Percentiles rank a stretch among this genome's conserved stretches.
phyloP scores from a whole-genome alignment of 2,329 filamentous ascomycete species.

The Fusarium buxicola region DNA sequence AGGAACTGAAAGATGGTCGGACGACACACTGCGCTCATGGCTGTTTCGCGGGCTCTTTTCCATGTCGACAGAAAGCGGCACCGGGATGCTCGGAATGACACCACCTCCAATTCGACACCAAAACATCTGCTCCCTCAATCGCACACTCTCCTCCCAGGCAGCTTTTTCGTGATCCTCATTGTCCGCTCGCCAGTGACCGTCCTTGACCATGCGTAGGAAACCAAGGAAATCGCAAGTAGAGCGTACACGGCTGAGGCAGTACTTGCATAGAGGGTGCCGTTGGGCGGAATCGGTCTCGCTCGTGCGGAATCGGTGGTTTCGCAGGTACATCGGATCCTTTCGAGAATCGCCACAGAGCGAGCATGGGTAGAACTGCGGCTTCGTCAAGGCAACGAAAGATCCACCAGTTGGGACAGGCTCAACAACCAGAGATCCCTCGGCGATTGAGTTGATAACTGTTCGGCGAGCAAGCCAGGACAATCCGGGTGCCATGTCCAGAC shows the following conservation, averaged over 20 bases:
- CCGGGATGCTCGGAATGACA: constrained; percentile 74
- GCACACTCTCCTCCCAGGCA: constrained; percentile 95
- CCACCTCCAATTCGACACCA: constrained; percentile 94
- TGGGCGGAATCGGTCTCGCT: constrained; percentile 89
- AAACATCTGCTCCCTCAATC: constrained; percentile 93
- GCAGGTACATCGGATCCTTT: constrained; percentile 75
- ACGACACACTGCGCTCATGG: constrained; percentile 45
- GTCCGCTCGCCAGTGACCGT: constrained; percentile 89
- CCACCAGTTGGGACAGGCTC: constrained; percentile 80
- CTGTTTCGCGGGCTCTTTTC: constrained; percentile 52
- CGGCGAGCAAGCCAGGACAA: constrained; percentile 94
- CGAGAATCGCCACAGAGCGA: constrained; percentile 89
- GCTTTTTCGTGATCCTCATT: constrained; percentile 85
- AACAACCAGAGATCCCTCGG: constrained; percentile 86
- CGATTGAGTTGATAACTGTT: constrained; percentile 84
- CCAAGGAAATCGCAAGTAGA: constrained; percentile 93
- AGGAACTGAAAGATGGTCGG: constrained; percentile 37
- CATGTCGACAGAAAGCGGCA: constrained; percentile 40
- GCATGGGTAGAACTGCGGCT: constrained; percentile 74
- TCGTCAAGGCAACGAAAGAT: constrained; percentile 61
- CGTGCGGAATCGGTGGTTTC: constrained; percentile 89
- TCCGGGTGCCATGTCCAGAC: constrained; percentile 88
- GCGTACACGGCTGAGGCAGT: constrained; percentile 85
- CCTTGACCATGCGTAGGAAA: constrained; percentile 90
- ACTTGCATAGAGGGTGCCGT: constrained; percentile 88